A percentile compares a stretch with the other conserved stretches of the same genome.
These are phyloP conservation scores for Triticum monococcum DNA, from an alignment of 176 grass and related monocot species.

Conservation along the genomic window DNA sequence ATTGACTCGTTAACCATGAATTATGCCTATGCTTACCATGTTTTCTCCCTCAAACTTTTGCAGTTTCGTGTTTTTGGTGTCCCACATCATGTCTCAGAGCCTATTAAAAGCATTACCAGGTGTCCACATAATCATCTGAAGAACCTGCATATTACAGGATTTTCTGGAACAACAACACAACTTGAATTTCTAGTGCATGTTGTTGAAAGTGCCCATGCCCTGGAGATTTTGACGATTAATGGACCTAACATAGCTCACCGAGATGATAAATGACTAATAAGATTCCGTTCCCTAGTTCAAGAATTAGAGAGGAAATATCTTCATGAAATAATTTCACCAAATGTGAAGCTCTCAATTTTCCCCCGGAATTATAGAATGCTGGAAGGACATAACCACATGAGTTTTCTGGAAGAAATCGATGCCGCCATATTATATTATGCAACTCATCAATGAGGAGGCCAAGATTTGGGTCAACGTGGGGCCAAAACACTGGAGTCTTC, in stretches of 20 bases:
- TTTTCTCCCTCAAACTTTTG: neutral
- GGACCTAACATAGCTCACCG: neutral
- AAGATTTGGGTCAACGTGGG: too few species aligned
- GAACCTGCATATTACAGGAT: neutral
- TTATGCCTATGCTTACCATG: neutral
- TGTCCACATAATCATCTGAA: slow-evolving; percentile 1
- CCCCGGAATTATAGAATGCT: neutral
- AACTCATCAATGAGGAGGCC: too few species aligned
- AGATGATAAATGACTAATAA: neutral
- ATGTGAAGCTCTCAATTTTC: neutral
- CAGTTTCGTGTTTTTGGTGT: neutral
- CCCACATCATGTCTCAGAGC: neutral
- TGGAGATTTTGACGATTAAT: neutral
- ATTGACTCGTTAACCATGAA: neutral
- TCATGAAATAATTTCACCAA: neutral
- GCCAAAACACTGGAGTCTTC: too few species aligned
- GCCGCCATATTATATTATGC: too few species aligned
- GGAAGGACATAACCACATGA: too few species aligned
- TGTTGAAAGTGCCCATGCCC: slow-evolving; percentile 5
- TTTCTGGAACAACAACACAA: neutral
- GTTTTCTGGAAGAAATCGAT: too few species aligned
- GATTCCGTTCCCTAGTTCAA: neutral
- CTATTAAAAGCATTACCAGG: neutral
- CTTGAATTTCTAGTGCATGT: slow-evolving; percentile 20
- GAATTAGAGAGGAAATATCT: slow-evolving; percentile 2